Evolutionary conservation across 2,329 filamentous ascomycete genomes (phyloP), one percentile per base, ranked within the genome.

Genomic region (Diaporthe ilicicola): DNA sequence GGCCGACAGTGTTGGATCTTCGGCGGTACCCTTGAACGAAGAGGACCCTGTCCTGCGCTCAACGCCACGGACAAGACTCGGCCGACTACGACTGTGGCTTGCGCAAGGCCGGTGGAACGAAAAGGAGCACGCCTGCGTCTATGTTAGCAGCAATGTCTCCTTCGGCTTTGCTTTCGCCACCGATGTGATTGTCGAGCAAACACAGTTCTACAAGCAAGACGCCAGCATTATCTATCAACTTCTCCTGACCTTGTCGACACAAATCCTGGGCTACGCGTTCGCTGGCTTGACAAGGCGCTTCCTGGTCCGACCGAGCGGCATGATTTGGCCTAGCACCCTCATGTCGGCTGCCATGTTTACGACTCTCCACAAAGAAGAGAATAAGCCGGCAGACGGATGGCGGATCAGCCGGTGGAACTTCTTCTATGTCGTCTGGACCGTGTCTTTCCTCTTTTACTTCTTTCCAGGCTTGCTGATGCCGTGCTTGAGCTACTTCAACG

Each of bases 311-410:
- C 94, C 94, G 0, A 93, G 92, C 73, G 93, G 93, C 71, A 97
- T 97, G 92, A 94, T 97, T 59, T 97, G 94, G 94, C 94, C 94
- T 1, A 92, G 92, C 27, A 97, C 94, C 0, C 84, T 97, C 62
- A 94, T 95, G 87, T 95, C 94, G 24, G 94, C 93, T 0, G 92
- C 94, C 76, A 95, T 97, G 93, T 96, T 97, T 76, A 92, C 91
- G 4, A 95, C 93, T 0, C 85, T 97, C 62, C 94, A 97, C 81
- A 94, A 92, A 76, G 91, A 94, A 72, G 91, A 95, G 77, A 97
- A 96, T 79, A 93, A 92, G 75, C 88, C 90, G 44, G 94, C 93
- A 24, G 91, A 94, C 79, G 93, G 94, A 42, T 97, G 94, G 94
- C 91, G 82, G 51, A 92, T 97, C 64, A 93, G 92, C 73, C 87